Percentiles rank a stretch among this genome's conserved stretches.
phyloP scores from a whole-genome alignment of 2,329 filamentous ascomycete species.

The Aureobasidium leucospermi region DNA sequence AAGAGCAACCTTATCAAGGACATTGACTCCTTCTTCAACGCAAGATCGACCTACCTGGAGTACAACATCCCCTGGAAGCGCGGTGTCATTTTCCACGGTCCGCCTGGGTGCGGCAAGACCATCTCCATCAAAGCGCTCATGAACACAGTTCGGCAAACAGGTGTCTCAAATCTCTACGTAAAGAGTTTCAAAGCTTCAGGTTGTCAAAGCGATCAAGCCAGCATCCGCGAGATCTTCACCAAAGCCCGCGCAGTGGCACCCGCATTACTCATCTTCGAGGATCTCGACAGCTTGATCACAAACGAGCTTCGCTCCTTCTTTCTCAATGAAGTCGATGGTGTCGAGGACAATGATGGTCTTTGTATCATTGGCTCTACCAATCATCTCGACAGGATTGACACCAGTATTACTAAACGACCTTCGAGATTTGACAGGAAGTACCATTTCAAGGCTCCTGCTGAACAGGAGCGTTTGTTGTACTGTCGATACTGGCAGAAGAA shows the following conservation, averaged over 20 bases:
- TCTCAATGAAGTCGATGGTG: constrained; percentile 64
- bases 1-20: constrained; percentile 36
- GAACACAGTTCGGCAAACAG: constrained; percentile 32
- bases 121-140: constrained; percentile 39
- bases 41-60: constrained; percentile 32
- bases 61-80: constrained; percentile 43
- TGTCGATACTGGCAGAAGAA: constrained; percentile 57
- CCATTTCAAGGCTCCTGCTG: constrained; percentile 47
- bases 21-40: constrained; percentile 36
- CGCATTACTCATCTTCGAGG: constrained; percentile 65
- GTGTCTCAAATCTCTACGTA: constrained; percentile 35
- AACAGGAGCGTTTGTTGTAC: constrained; percentile 51
- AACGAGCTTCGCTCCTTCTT: constrained; percentile 59
- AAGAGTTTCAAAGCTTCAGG: constrained; percentile 18
- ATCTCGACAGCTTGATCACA: constrained; percentile 60
- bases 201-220: constrained; percentile 19
- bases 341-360: constrained; percentile 63
- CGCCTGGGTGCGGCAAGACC: constrained; percentile 37
- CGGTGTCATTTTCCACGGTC: constrained; percentile 38
- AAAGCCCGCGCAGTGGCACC: constrained; percentile 57
- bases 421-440: constrained; percentile 62
- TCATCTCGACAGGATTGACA: constrained; percentile 57
- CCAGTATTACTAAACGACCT: constrained; percentile 55
- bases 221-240: constrained; percentile 48
- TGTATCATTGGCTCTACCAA: constrained; percentile 46